Evolutionary conservation across 2,329 filamentous ascomycete genomes (phyloP).

Genomic region (Pseudocercospora cruenta): DNA sequence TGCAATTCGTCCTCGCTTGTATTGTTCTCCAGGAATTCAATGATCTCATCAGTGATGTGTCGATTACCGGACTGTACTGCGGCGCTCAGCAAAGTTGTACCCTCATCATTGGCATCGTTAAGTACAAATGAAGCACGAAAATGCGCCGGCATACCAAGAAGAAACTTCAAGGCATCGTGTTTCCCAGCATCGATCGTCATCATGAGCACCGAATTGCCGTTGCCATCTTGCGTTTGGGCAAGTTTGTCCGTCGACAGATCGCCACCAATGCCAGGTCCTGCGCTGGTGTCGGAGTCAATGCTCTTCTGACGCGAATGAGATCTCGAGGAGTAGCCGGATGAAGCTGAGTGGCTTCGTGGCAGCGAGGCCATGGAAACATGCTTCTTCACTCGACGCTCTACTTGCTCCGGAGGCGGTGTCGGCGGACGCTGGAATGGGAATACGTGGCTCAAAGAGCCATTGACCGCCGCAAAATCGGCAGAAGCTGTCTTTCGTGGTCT

Average conservation of each 20-base stretch:
- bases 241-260: slow-evolving; percentile 83
- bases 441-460: slow-evolving; percentile 71
- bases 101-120: slow-evolving; percentile 84
- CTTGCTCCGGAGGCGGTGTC: slow-evolving; percentile 49
- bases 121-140: slow-evolving; percentile 73
- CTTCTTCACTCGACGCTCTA: slow-evolving; percentile 66
- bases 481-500: neutral
- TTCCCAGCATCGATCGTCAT: slow-evolving; percentile 63
- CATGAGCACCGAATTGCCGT: slow-evolving; percentile 78
- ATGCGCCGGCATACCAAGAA: slow-evolving; percentile 75
- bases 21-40: slow-evolving; percentile 68
- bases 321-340: slow-evolving; percentile 72
- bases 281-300: slow-evolving; percentile 70
- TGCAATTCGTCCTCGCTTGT: slow-evolving; percentile 60
- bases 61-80: slow-evolving; percentile 82
- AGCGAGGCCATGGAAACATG: slow-evolving; percentile 80
- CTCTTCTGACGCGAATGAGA: slow-evolving; percentile 80
- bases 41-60: slow-evolving; percentile 73
- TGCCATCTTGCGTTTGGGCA: slow-evolving; percentile 67
- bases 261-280: slow-evolving; percentile 66
- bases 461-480: slow-evolving; percentile 38
- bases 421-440: slow-evolving; percentile 81
- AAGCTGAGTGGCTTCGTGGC: slow-evolving; percentile 77
- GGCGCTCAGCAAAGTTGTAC: slow-evolving; percentile 84
- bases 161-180: slow-evolving; percentile 73